A percentile compares a stretch with the other conserved stretches of the same genome.
phyloP scores from a whole-genome alignment of 306 rosid species.

The Medicago ruthenica region DNA sequence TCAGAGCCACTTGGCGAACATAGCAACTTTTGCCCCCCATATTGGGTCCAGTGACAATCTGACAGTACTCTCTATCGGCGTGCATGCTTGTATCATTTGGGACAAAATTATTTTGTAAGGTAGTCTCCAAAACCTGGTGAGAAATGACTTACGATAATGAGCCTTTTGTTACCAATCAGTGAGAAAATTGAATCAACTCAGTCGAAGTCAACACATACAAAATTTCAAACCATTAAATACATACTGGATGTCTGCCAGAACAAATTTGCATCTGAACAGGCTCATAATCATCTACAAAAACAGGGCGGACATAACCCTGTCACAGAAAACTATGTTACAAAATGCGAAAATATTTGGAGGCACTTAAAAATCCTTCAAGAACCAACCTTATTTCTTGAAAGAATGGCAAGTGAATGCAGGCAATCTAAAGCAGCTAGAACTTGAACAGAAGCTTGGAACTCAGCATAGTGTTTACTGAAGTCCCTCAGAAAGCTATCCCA shows the following conservation, averaged over 20 bases:
- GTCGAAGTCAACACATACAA: conserved; percentile 26
- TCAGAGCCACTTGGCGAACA: conserved; percentile 95
- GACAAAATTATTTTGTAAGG: conserved; percentile 83
- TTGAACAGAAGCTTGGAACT: conserved; percentile 86
- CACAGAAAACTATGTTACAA: conserved; percentile 40
- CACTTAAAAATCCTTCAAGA: conserved; percentile 36
- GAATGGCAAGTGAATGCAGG: conserved; percentile 86
- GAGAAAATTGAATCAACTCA: conserved; percentile 24
- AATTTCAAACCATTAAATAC: conserved; percentile 36
- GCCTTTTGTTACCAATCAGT: conserved; percentile 33
- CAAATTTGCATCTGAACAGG: conserved; percentile 77
- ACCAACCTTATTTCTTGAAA: conserved; percentile 84
- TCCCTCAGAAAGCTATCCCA: conserved; percentile 82
- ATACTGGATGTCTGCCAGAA: conserved; percentile 94
- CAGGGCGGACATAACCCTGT: conserved; percentile 83
- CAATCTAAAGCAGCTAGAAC: conserved; percentile 94
- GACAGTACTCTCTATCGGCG: conserved; percentile 74
- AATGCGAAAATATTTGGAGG: conserved; percentile 33
- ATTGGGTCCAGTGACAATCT: conserved; percentile 95
- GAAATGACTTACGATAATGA: conserved; percentile 47
- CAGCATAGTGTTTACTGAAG: conserved; percentile 70
- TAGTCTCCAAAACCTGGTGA: conserved; percentile 77
- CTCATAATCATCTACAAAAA: conserved; percentile 64
- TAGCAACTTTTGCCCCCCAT: conserved; percentile 99
- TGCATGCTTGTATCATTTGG: conserved; percentile 86